A percentile compares a stretch with the other conserved stretches of the same genome.
phyloP scores from a whole-genome alignment of 2,329 filamentous ascomycete species.

The Aspergillus sp. region DNA sequence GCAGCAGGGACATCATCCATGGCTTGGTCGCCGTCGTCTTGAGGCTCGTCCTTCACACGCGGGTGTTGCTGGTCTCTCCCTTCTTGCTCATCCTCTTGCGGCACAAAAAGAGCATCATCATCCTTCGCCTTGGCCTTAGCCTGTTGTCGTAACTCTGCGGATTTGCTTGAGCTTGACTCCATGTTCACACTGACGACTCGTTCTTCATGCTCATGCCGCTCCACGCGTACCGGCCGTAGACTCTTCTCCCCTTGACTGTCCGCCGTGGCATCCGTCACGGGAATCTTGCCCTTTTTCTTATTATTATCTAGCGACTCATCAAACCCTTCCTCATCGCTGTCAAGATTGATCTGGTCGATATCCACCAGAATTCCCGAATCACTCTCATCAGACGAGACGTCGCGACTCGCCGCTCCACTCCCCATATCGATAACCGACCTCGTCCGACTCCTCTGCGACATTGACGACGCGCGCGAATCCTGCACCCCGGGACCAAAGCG shows the following conservation, averaged over 20 bases:
- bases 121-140: constrained; percentile 25
- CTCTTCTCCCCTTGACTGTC: constrained; percentile 16
- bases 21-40: constrained; percentile 38
- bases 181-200: constrained; percentile 47
- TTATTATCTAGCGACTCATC: constrained; percentile 11
- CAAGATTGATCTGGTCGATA: constrained; percentile 51
- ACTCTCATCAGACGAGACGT: constrained; percentile 39
- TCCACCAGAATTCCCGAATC: constrained; percentile 42
- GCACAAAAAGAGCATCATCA: constrained; percentile 26
- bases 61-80: constrained; percentile 14
- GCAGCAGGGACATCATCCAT: constrained; percentile 28
- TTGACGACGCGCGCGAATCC: constrained; percentile 20
- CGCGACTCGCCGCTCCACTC: constrained; percentile 14
- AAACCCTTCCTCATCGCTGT: constrained; percentile 46
- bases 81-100: constrained; percentile 24
- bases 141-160: constrained; percentile 33
- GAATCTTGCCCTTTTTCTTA: constrained; percentile 31
- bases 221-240: constrained; percentile 48
- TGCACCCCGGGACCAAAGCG: constrained; percentile 9
- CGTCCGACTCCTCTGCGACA: constrained; percentile 20
- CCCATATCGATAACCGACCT: constrained; percentile 20
- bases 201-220: constrained; percentile 49
- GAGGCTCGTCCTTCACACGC: constrained; percentile 47
- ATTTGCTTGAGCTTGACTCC: constrained; percentile 42
- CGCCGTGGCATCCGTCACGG: constrained; percentile 12